Base-by-base conservation (phyloP, 1,284 basidiomycete species). In the Taiwanofungus camphoratus region DNA sequence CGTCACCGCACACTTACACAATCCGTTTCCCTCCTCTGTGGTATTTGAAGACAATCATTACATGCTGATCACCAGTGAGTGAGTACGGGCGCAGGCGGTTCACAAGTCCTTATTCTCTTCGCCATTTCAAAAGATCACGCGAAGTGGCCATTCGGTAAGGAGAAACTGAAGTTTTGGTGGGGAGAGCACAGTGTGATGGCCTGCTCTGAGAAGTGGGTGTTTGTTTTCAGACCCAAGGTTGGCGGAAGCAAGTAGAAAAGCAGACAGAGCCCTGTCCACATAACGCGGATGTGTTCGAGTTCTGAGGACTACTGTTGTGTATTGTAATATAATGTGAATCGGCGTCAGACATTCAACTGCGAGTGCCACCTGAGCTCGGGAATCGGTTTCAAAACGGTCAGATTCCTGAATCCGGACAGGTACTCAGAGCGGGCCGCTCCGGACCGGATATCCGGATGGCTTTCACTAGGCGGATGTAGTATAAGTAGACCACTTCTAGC, bases 131-230 rank as follows among this genome's bases (percentile, higher is more conserved):
- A 15, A 61, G 59, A 40, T 5, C 48, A 48, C 4, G 38, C 34
- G 8, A 16, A 31, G 1, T 60, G 59, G 59, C n/a, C 15, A 2
- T 59, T 55, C 39, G 57, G 56, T 5, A 41, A 22, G 27, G 33
- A 53, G 36, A 48, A 41, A 12, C 39, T 60, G 8, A 32, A 26
- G 1, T 54, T 59, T 37, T 23, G 32, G 16, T 60, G 57, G 57
- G 60, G 60, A 16, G 44, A 52, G 5, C 48, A 55, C 7, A 20
- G 13, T 1, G 29, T 59, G 5, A 11, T 44, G 6, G 44, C 54
- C 0, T 50, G 51, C 33, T 43, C 49, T 11, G 49, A 57, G 21
- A 62, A 62, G 42, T 62, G 60, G 60, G 50, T 46, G 5, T 60
- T 61, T 43, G 19, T 41, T 9, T 57, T 62, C 34, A 33, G 29